Conservation (phyloP, 257 asterid species). For the Solanum peruvianum region DNA sequence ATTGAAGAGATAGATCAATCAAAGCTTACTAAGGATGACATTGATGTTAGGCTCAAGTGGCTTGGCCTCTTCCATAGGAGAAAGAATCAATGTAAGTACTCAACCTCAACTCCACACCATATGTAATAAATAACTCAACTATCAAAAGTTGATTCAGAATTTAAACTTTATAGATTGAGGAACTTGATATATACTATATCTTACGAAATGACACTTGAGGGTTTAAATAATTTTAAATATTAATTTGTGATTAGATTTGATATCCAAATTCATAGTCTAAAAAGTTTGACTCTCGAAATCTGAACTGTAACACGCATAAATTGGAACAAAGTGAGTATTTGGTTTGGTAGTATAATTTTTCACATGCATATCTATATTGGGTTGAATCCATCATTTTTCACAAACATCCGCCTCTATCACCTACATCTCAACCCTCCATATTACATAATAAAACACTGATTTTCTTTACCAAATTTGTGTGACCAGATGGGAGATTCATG, state of each 20-base stretch:
- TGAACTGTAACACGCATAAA: not conserved
- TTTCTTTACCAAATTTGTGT: not conserved
- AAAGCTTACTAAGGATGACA: conserved; percentile 66
- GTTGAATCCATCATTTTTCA: not conserved
- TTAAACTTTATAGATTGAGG: not conserved
- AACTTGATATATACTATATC: not conserved
- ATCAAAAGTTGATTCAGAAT: not conserved
- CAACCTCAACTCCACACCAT: not conserved
- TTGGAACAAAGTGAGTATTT: not conserved
- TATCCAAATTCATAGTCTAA: not conserved
- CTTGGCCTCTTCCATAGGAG: conserved; percentile 92
- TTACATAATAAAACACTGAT: not conserved
- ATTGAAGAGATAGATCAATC: conserved; percentile 69
- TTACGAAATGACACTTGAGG: not conserved
- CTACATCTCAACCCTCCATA: not conserved
- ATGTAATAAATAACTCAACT: not conserved
- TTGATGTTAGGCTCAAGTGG: conserved; percentile 92
- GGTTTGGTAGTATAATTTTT: not conserved
- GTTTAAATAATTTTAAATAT: not conserved
- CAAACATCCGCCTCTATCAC: not conserved
- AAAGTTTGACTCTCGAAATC: not conserved
- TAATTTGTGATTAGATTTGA: not conserved
- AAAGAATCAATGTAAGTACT: conserved; percentile 76
- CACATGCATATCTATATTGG: not conserved
- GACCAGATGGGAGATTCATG: conserved; percentile 89